Conservation (phyloP, 306 rosid genomes). For the Coriaria nepalensis region DNA sequence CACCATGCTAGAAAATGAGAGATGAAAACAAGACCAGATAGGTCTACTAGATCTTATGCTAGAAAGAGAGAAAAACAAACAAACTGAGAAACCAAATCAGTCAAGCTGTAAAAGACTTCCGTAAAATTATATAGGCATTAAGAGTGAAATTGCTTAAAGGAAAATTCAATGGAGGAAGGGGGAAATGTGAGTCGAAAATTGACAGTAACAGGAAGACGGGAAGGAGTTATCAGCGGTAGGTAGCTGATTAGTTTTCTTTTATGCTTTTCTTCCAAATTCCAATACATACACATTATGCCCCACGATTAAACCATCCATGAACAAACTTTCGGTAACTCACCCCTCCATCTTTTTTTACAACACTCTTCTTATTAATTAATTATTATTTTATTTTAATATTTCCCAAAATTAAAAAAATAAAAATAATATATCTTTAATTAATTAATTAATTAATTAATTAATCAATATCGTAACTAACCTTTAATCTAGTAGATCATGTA, state of each 20-base stretch:
- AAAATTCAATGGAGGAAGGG: slow-evolving; percentile 6
- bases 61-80: not conserved
- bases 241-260: slow-evolving; percentile 38
- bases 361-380: no score
- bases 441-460: no score
- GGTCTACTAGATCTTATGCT: slow-evolving; percentile 27
- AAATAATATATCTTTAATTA: no score
- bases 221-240: slow-evolving; percentile 70
- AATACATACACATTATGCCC: slow-evolving; percentile 12
- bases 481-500: no score
- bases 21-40: slow-evolving; percentile 12
- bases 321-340: no score
- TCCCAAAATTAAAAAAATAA: no score
- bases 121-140: slow-evolving; percentile 12
- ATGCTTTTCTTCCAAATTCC: no score
- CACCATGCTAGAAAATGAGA: slow-evolving; percentile 20
- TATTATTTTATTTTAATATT: no score
- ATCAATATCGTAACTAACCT: no score
- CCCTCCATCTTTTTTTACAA: no score
- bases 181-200: slow-evolving; percentile 27
- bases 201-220: slow-evolving; percentile 33
- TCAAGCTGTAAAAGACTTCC: slow-evolving; percentile 16
- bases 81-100: slow-evolving; percentile 14
- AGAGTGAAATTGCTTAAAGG: not conserved
- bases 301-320: no score